A percentile compares a stretch with the other conserved stretches of the same genome.
These are phyloP conservation scores for Talinum fruticosum DNA, from an alignment of 148 eudicot genomes.

Conservation along the genomic window DNA sequence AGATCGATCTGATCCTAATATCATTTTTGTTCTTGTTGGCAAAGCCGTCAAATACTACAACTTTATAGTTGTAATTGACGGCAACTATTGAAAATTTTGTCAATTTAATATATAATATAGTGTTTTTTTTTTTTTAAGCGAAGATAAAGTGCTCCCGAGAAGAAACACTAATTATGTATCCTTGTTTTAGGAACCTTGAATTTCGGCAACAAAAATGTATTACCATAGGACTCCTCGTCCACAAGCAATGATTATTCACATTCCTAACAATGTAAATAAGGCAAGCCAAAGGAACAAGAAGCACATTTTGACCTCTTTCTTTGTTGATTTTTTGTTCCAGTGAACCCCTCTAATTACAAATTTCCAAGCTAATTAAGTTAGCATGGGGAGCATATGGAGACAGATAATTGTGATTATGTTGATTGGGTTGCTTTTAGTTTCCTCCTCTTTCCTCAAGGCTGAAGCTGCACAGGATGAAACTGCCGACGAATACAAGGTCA, in stretches of 20 bases:
- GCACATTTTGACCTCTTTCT: not conserved
- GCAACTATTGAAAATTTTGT: too few relatives aligned
- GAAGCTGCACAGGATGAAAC: not conserved
- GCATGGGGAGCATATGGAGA: not conserved
- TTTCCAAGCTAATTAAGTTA: not conserved
- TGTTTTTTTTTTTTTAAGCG: too few relatives aligned
- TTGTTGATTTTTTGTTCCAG: not conserved
- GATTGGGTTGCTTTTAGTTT: not conserved
- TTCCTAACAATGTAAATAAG: not conserved
- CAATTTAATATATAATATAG: too few relatives aligned
- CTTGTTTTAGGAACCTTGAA: too few relatives aligned
- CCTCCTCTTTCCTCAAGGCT: not conserved
- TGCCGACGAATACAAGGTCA: not conserved
- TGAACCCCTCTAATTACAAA: not conserved
- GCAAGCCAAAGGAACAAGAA: not conserved
- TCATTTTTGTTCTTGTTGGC: too few relatives aligned
- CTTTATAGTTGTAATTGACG: too few relatives aligned
- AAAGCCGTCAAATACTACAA: too few relatives aligned
- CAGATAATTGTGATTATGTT: not conserved
- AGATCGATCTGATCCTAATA: too few relatives aligned
- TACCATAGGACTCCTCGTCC: not conserved
- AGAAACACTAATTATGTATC: too few relatives aligned
- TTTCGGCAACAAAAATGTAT: not conserved
- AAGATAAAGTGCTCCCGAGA: too few relatives aligned
- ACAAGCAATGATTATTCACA: too few relatives aligned